These are phyloP conservation scores for Aspergillus coremiiformis DNA, from an alignment of 495 filamentous ascomycete species.

Conservation along the genomic window DNA sequence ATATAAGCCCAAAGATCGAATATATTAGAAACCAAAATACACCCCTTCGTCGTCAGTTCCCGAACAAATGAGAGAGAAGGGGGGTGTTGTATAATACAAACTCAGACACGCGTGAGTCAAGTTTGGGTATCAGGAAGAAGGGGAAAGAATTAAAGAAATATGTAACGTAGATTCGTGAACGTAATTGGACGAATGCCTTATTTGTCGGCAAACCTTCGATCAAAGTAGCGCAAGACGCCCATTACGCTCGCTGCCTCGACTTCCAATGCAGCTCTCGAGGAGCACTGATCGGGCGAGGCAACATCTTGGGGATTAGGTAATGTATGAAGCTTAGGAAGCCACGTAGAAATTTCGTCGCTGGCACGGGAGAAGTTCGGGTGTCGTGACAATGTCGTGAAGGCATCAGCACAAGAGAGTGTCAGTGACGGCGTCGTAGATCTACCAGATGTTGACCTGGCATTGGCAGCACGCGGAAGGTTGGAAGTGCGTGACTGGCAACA, in stretches of 20 bases:
- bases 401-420: constrained; percentile 62
- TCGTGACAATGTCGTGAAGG: constrained; percentile 72
- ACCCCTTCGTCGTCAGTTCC: not conserved
- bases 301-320: constrained; percentile 39
- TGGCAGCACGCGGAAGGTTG: constrained; percentile 6
- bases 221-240: constrained; percentile 75
- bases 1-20: not conserved
- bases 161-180: not conserved
- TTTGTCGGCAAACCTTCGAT: constrained; percentile 60
- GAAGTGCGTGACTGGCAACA: constrained; percentile 38
- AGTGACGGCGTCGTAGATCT: constrained; percentile 24
- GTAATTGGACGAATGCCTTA: constrained; percentile 9
- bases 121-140: constrained; percentile 36
- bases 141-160: constrained; percentile 9
- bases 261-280: constrained; percentile 57
- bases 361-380: constrained; percentile 75
- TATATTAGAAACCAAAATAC: not conserved
- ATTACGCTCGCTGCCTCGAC: constrained; percentile 84
- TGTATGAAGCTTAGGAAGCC: constrained; percentile 67
- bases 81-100: constrained; percentile 25
- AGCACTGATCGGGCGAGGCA: constrained; percentile 15
- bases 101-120: constrained; percentile 30
- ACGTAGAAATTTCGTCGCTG: constrained; percentile 63
- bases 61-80: not conserved
- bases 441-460: not conserved